Conservation (phyloP, 2,329 filamentous ascomycete genomes). For the Rutstroemia sydowiana region DNA sequence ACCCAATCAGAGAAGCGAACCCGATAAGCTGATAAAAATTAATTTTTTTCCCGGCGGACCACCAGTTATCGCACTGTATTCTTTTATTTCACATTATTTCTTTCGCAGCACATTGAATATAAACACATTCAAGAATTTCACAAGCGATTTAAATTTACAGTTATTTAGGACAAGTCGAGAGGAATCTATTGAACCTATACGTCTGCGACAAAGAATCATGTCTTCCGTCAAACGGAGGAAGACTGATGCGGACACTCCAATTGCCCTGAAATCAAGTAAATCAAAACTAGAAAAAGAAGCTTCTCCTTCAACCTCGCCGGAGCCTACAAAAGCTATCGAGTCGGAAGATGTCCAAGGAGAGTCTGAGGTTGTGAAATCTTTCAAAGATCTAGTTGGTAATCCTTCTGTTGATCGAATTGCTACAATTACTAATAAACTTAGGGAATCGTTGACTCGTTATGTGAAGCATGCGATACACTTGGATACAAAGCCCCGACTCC, state of each 20-base stretch:
- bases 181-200: too few species aligned
- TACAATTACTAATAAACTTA: constrained; percentile 24
- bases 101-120: not conserved
- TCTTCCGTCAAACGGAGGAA: constrained; percentile 30
- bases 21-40: constrained; percentile 30
- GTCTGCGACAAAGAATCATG: constrained; percentile 16
- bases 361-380: constrained; percentile 33
- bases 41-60: constrained; percentile 12
- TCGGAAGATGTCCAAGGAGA: constrained; percentile 16
- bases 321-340: not conserved
- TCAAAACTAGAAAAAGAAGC: constrained; percentile 11
- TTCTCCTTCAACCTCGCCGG: constrained; percentile 5
- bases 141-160: too few species aligned
- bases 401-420: not conserved
- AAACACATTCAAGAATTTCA: too few species aligned
- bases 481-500: constrained; percentile 82
- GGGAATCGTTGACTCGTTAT: constrained; percentile 80
- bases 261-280: constrained; percentile 15
- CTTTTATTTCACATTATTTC: not conserved
- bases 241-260: constrained; percentile 19
- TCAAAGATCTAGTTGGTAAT: constrained; percentile 39
- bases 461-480: constrained; percentile 76
- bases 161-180: too few species aligned
- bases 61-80: not conserved
- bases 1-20: constrained; percentile 22